These are phyloP conservation scores for Coemansia nantahalensis DNA, from an alignment of 192 early-diverging fungal species.

Conservation along the genomic window DNA sequence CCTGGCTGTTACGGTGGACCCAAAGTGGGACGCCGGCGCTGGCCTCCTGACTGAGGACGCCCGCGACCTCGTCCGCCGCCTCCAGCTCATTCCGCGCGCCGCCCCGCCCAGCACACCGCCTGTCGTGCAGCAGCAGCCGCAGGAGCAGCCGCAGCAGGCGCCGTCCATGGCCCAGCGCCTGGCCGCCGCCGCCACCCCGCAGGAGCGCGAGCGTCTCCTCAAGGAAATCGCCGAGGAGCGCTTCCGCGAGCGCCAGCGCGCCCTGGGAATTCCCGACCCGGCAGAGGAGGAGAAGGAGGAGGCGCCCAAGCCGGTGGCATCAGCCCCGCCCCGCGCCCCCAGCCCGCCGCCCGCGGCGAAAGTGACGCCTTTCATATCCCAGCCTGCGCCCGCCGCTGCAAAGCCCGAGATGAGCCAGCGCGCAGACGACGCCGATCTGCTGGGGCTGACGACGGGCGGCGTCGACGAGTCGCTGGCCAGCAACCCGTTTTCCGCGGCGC, in stretches of 20 bases:
- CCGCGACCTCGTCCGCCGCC: constrained; percentile 21
- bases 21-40: constrained; percentile 17
- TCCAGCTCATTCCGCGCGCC: constrained; percentile 22
- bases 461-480: constrained; percentile 1
- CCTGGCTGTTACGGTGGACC: neutral
- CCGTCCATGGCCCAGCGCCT: constrained; percentile 35
- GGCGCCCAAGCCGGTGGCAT: constrained; percentile 1
- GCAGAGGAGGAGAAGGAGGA: constrained; percentile 2
- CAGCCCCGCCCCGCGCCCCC: too few species aligned
- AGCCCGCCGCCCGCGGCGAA: neutral
- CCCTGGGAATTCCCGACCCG: constrained; percentile 27
- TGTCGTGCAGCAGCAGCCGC: neutral
- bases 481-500: constrained; percentile 29
- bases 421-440: neutral
- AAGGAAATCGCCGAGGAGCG: constrained; percentile 48
- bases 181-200: constrained; percentile 22
- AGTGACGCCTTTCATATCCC: constrained; percentile 5
- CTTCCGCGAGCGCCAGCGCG: constrained; percentile 45
- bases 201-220: constrained; percentile 43
- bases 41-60: constrained; percentile 32
- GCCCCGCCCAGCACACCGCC: neutral
- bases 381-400: neutral
- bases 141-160: neutral
- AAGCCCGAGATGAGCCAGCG: constrained; percentile 23
- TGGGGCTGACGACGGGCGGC: neutral